Evolutionary conservation across 306 rosid species (phyloP).

Genomic region (Ormosia emarginata): DNA sequence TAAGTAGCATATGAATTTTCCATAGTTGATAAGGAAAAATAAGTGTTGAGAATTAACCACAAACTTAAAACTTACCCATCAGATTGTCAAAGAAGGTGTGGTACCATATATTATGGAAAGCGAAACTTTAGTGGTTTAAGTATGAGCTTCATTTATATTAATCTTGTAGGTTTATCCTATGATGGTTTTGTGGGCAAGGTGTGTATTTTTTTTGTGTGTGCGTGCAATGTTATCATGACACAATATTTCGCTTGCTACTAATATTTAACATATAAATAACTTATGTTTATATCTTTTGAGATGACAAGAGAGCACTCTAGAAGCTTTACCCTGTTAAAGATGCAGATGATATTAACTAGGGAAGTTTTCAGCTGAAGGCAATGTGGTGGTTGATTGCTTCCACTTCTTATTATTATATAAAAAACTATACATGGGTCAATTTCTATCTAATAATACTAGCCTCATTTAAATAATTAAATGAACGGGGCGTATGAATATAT

Average conservation of each 20-base stretch:
- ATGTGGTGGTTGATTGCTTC: neutral
- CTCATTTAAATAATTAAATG: neutral
- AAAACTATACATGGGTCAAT: neutral
- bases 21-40: neutral
- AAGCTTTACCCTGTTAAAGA: too few relatives aligned
- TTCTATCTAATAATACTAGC: neutral
- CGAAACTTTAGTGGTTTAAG: constrained; percentile 3
- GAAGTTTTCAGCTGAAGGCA: neutral
- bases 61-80: neutral
- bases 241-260: neutral
- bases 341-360: neutral
- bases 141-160: neutral
- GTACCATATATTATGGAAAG: neutral
- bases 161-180: neutral
- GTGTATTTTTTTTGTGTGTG: neutral
- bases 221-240: neutral
- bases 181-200: neutral
- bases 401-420: neutral
- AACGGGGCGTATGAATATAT: too few relatives aligned
- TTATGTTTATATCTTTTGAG: too few relatives aligned
- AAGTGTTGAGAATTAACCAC: neutral
- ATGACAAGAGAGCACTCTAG: too few relatives aligned
- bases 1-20: neutral
- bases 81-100: neutral
- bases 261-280: too few relatives aligned